Evolutionary conservation across 2,329 filamentous ascomycete species (phyloP).

Genomic region (Colletotrichum trifolii): DNA sequence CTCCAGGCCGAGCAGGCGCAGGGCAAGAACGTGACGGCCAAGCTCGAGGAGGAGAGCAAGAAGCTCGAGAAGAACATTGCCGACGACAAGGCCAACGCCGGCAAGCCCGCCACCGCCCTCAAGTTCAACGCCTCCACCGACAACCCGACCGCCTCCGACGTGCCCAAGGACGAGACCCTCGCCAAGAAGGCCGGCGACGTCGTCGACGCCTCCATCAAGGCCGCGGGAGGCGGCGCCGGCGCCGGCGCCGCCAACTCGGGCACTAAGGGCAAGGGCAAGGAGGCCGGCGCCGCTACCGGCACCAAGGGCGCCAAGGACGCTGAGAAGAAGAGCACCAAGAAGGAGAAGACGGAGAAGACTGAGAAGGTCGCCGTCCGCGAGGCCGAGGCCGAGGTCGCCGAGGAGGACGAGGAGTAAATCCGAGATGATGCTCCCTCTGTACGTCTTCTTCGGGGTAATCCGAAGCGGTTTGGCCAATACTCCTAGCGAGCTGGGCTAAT

Average conservation of each 20-base stretch:
- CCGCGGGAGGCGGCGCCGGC: neutral
- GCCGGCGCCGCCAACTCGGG: neutral
- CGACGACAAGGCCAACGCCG: slow-evolving; percentile 58
- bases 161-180: slow-evolving; percentile 23
- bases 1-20: slow-evolving; percentile 63
- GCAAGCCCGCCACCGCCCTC: slow-evolving; percentile 52
- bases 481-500: neutral
- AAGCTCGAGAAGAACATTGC: slow-evolving; percentile 66
- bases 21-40: slow-evolving; percentile 56
- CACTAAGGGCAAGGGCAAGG: slow-evolving; percentile 1
- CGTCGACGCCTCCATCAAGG: slow-evolving; percentile 18
- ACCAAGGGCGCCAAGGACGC: neutral
- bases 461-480: neutral
- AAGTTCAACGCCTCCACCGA: slow-evolving; percentile 36
- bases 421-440: neutral
- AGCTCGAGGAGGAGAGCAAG: slow-evolving; percentile 58
- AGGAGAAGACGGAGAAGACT: neutral
- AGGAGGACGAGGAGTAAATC: slow-evolving; percentile 40
- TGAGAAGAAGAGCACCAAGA: neutral
- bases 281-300: neutral
- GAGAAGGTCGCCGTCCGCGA: slow-evolving; percentile 39
- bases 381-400: slow-evolving; percentile 44
- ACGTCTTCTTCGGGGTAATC: too few species aligned
- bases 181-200: slow-evolving; percentile 24
- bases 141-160: slow-evolving; percentile 27